A percentile compares a stretch with the other conserved stretches of the same genome.
These are phyloP conservation scores for Phaffomyces opuntiae DNA, from an alignment of 805 yeast species.

Conservation along the genomic window DNA sequence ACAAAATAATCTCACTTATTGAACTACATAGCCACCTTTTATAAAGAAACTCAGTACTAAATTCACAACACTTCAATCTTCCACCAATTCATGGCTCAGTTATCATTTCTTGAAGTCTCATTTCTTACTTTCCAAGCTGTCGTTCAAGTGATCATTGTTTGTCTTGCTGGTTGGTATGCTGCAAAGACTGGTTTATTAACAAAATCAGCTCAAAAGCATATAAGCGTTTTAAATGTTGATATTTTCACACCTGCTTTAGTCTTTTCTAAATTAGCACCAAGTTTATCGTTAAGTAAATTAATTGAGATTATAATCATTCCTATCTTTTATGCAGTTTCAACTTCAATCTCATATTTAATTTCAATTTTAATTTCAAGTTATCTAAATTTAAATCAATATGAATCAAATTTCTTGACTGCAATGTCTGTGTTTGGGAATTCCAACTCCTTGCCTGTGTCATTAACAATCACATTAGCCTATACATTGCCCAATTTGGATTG, in stretches of 20 bases:
- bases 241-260: constrained; percentile 93
- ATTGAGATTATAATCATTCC: constrained; percentile 82
- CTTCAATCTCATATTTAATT: constrained; percentile 62
- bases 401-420: constrained; percentile 87
- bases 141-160: constrained; percentile 78
- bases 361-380: constrained; percentile 49
- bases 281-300: constrained; percentile 67
- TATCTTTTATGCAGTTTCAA: constrained; percentile 72
- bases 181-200: constrained; percentile 67
- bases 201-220: constrained; percentile 66
- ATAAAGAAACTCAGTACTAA: no score
- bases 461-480: constrained; percentile 72
- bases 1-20: no score
- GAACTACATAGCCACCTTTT: no score
- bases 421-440: constrained; percentile 97
- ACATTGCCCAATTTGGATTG: constrained; percentile 70
- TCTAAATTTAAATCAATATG: constrained; percentile 59
- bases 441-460: constrained; percentile 88
- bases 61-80: no score
- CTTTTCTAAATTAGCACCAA: constrained; percentile 68
- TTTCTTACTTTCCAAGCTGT: constrained; percentile 88
- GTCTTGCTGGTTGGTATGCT: constrained; percentile 80
- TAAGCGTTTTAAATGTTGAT: constrained; percentile 78
- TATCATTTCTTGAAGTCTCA: constrained; percentile 25
- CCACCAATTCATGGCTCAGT: constrained; percentile 5